phyloP scores from a whole-genome alignment of 257 asterid species.

The Capsicum rhomboideum region DNA sequence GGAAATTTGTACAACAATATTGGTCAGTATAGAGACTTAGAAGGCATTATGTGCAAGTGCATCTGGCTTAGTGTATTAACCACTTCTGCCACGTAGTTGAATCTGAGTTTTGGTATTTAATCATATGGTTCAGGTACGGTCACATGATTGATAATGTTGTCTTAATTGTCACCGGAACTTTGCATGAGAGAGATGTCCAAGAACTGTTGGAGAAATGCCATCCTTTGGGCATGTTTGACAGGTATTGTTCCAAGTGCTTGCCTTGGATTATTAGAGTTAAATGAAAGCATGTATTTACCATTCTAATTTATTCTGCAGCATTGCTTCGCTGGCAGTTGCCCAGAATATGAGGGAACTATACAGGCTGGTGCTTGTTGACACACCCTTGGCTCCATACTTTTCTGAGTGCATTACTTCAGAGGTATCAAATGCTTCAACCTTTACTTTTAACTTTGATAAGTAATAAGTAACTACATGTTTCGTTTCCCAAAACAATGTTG shows the following conservation, averaged over 20 bases:
- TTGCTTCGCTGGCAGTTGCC: conserved; percentile 85
- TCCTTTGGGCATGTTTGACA: conserved; percentile 96
- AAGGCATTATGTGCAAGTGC: neutral
- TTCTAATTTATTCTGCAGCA: conserved; percentile 31
- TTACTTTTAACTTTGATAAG: neutral
- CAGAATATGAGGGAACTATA: conserved; percentile 96
- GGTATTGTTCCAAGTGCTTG: conserved; percentile 32
- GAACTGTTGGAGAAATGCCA: conserved; percentile 94
- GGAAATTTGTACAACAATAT: neutral
- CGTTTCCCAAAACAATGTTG: neutral
- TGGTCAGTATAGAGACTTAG: neutral
- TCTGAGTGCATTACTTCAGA: conserved; percentile 92
- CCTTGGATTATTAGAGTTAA: neutral
- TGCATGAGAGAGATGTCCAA: conserved; percentile 95
- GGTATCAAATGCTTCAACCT: conserved; percentile 30
- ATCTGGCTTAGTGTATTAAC: neutral
- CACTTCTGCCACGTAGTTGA: neutral
- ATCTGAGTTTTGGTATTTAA: neutral
- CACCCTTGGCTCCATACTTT: conserved; percentile 94
- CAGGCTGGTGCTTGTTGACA: conserved; percentile 90
- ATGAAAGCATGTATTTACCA: neutral
- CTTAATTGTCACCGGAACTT: conserved; percentile 82
- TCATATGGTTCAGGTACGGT: conserved; percentile 54
- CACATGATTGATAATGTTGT: conserved; percentile 96
- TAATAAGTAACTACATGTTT: neutral